These are phyloP conservation scores for Peronosclerospora sorghi DNA, from an alignment of 352 stramenopile species.

Conservation along the genomic window DNA sequence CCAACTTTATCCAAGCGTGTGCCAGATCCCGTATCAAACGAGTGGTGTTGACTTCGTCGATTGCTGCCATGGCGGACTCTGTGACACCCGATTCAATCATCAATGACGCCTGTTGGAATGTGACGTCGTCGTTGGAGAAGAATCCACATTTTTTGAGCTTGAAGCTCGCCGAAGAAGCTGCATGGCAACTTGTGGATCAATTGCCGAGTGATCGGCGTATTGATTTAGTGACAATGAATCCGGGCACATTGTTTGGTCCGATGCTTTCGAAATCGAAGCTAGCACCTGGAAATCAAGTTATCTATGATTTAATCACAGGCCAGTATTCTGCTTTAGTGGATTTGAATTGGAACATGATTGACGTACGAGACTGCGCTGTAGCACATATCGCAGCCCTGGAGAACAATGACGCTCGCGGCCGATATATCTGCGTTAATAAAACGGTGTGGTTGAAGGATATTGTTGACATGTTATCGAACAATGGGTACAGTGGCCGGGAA, in stretches of 20 bases:
- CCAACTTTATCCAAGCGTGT: constrained; percentile 85
- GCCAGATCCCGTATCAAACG: constrained; percentile 68
- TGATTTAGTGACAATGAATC: constrained; percentile 82
- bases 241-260: constrained; percentile 72
- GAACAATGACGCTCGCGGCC: constrained; percentile 69
- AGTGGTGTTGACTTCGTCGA: constrained; percentile 77
- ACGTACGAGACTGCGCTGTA: constrained; percentile 76
- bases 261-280: constrained; percentile 79
- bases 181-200: constrained; percentile 83
- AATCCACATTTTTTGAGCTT: constrained; percentile 84
- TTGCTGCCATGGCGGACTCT: constrained; percentile 77
- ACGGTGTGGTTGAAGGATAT: constrained; percentile 85
- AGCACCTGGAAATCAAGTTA: constrained; percentile 73
- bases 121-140: constrained; percentile 67
- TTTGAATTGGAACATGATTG: constrained; percentile 81
- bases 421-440: constrained; percentile 82
- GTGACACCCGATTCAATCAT: constrained; percentile 69
- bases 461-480: constrained; percentile 71
- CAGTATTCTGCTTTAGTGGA: constrained; percentile 82
- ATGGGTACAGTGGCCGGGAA: constrained; percentile 79
- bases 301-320: constrained; percentile 79
- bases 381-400: constrained; percentile 74
- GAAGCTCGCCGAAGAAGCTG: constrained; percentile 79
- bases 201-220: constrained; percentile 69
- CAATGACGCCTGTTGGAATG: constrained; percentile 81